Evolutionary conservation across 2,329 filamentous ascomycete genomes (phyloP), one percentile per base, ranked within the genome.

Genomic region (Pseudogymnoascus pannorum): DNA sequence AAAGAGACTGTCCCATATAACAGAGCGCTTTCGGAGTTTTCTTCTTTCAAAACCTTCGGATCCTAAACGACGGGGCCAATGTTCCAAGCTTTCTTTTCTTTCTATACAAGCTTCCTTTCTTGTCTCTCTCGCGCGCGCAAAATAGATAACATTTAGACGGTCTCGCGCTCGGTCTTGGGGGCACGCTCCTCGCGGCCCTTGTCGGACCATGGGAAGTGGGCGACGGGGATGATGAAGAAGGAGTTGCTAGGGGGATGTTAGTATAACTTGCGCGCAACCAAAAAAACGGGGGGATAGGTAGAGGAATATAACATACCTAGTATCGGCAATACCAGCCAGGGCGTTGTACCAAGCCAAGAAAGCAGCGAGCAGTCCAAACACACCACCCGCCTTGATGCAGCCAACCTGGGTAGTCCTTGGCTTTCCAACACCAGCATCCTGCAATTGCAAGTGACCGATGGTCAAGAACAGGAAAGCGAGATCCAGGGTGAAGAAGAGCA

Each of bases 121-220:
- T 38, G 36, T 9, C 36, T 38, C 35, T 38, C n/a, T 38, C 36
- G n/a, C n/a, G n/a, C n/a, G n/a, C n/a, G n/a, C n/a, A n/a, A n/a
- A n/a, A n/a, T n/a, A n/a, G n/a, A n/a, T n/a, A n/a, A n/a, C 29
- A 6, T 44, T 67, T 69, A 72, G 57, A 71, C 69, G 2, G 64
- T 68, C 26, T 68, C 64, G 24, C 67, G 69, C 62, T 79, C 77
- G 60, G 75, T 76, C 79, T 87, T 79, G 61, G 66, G 79, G 65
- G 70, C 68, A 64, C 86, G 82, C 29, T 31, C 74, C 74, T 85
- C 81, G 65, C 82, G 83, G 60, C 85, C 89, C 77, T 88, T 88
- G 69, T 89, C 87, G 36, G 89, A 93, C 93, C 93, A 97, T 60
- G 92, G 93, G 81, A 97, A 95, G 81, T 96, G 92, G 69, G 89